Percentiles rank a stretch among this genome's conserved stretches.
These are phyloP conservation scores for Eucalyptus camaldulensis DNA, from an alignment of 345 rosid species.

Conservation along the genomic window DNA sequence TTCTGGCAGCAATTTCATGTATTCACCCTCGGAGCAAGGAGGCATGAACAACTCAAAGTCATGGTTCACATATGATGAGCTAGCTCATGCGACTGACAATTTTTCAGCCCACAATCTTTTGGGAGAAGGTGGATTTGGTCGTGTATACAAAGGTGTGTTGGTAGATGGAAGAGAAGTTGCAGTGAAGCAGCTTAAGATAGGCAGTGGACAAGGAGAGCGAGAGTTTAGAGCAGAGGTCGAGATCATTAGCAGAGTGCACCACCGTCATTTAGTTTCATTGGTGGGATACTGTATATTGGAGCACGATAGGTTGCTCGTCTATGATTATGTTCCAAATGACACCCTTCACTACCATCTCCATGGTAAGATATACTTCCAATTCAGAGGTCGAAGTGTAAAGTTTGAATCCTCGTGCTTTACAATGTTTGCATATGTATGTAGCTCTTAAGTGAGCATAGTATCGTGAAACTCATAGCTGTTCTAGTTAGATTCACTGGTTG, in stretches of 20 bases:
- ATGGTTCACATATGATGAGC: slow-evolving; percentile 86
- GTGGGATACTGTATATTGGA: slow-evolving; percentile 94
- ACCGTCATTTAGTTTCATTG: slow-evolving; percentile 92
- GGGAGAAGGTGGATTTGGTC: slow-evolving; percentile 99
- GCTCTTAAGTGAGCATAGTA: not conserved
- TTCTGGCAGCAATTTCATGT: slow-evolving; percentile 42
- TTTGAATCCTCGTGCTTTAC: not conserved
- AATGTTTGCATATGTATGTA: not conserved
- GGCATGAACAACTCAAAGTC: slow-evolving; percentile 62
- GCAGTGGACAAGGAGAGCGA: slow-evolving; percentile 96
- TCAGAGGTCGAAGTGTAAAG: not conserved
- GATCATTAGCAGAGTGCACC: slow-evolving; percentile 90
- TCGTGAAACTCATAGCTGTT: not conserved
- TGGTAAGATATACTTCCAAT: slow-evolving; percentile 28
- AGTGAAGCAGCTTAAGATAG: slow-evolving; percentile 90
- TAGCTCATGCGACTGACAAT: slow-evolving; percentile 58
- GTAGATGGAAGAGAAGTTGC: slow-evolving; percentile 82
- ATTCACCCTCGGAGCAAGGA: slow-evolving; percentile 61
- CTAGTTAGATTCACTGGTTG: not conserved
- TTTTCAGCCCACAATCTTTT: slow-evolving; percentile 67
- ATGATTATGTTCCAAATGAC: slow-evolving; percentile 76
- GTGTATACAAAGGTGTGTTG: slow-evolving; percentile 87
- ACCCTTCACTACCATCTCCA: slow-evolving; percentile 92
- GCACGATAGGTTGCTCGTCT: slow-evolving; percentile 78
- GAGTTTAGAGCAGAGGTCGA: slow-evolving; percentile 98